Evolutionary conservation across 306 rosid species (phyloP).

Genomic region (Hippophae rhamnoides): DNA sequence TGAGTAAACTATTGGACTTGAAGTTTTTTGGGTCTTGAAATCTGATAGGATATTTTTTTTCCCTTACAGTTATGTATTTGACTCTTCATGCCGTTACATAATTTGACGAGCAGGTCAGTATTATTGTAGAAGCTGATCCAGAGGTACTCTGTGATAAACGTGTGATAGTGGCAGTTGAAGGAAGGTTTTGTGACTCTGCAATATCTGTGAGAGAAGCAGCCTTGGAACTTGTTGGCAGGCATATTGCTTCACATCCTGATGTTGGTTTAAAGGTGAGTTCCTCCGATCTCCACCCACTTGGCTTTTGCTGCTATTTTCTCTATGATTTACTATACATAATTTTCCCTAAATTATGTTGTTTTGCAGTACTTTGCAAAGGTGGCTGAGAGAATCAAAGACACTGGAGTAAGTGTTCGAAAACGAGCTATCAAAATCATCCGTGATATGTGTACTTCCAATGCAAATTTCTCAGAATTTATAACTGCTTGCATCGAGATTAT

Average conservation of each 20-base stretch:
- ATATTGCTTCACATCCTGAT: conserved; percentile 97
- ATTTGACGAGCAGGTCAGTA: conserved; percentile 73
- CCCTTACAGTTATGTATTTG: not conserved
- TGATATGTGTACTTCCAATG: conserved; percentile 88
- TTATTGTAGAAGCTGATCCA: conserved; percentile 97
- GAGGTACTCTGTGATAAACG: conserved; percentile 87
- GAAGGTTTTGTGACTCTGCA: conserved; percentile 92
- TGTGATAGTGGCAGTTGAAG: conserved; percentile 84
- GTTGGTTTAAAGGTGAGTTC: conserved; percentile 86
- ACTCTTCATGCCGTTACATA: conserved; percentile 12
- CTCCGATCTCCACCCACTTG: conserved; percentile 11
- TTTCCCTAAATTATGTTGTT: conserved; percentile 9
- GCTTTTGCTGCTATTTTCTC: conserved; percentile 6
- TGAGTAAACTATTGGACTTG: conserved; percentile 25
- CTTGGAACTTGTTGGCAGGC: conserved; percentile 97
- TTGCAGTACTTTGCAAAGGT: conserved; percentile 91
- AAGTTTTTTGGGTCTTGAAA: conserved; percentile 6
- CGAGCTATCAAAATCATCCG: conserved; percentile 95
- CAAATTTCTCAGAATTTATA: conserved; percentile 68
- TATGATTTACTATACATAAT: not conserved
- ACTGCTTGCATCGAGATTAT: conserved; percentile 87
- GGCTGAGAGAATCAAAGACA: conserved; percentile 89
- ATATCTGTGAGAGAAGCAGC: conserved; percentile 98
- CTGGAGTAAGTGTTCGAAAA: conserved; percentile 93
- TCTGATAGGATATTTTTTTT: conserved; percentile 16